Evolutionary conservation across 1,284 basidiomycete genomes (phyloP).

Genomic region (Lignosus rhinocerotis): DNA sequence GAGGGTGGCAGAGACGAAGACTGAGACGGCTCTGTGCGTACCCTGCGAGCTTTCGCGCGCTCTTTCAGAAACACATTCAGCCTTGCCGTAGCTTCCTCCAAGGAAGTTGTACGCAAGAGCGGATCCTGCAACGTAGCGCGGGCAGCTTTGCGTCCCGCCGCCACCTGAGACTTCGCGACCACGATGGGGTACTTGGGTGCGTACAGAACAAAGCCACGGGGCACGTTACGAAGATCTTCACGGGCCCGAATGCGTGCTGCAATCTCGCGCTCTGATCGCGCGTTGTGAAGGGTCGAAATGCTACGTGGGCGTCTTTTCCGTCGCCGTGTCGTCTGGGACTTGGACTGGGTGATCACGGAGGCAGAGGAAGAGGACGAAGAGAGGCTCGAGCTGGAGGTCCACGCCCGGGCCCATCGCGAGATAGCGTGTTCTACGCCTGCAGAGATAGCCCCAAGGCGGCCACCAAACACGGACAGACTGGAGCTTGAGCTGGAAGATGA

Average conservation of each 20-base stretch:
- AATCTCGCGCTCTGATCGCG: constrained; percentile 58
- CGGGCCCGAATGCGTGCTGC: constrained; percentile 60
- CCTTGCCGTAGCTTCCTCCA: constrained; percentile 55
- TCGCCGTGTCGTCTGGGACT: constrained; percentile 43
- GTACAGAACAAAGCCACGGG: constrained; percentile 71
- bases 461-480: constrained; percentile 34
- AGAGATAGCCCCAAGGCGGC: constrained; percentile 42
- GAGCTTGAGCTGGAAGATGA: constrained; percentile 41
- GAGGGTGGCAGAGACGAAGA: constrained; percentile 1
- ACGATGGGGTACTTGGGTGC: constrained; percentile 40
- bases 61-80: constrained; percentile 55
- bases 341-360: constrained; percentile 33
- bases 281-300: constrained; percentile 47
- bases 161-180: constrained; percentile 8
- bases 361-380: constrained; percentile 43
- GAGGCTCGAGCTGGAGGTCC: constrained; percentile 45
- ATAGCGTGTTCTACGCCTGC: constrained; percentile 48
- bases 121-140: constrained; percentile 32
- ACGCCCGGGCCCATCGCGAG: constrained; percentile 45
- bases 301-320: constrained; percentile 45
- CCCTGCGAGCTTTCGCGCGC: constrained; percentile 26
- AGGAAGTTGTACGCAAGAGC: constrained; percentile 56
- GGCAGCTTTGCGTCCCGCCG: constrained; percentile 3
- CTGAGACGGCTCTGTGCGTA: constrained; percentile 17
- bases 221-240: constrained; percentile 55